phyloP scores from a whole-genome alignment of 352 stramenopile genomes.

The Pythium pectinolyticum region DNA sequence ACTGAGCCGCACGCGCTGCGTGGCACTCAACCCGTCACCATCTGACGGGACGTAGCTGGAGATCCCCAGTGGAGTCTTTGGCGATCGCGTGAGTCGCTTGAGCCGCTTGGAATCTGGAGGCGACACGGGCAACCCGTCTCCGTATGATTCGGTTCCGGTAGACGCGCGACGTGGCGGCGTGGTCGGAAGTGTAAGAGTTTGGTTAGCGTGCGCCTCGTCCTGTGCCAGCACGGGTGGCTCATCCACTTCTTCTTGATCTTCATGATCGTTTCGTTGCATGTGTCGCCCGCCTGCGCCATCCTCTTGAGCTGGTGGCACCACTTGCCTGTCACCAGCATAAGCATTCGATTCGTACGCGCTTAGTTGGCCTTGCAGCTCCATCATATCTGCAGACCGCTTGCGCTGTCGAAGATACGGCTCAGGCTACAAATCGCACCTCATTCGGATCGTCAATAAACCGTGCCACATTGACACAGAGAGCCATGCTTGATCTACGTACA shows the following conservation, averaged over 20 bases:
- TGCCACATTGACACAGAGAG: no score
- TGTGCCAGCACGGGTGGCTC: conserved; percentile 8
- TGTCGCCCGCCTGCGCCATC: no score
- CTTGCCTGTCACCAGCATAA: neutral
- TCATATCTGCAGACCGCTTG: conserved; percentile 30
- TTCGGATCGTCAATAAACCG: no score
- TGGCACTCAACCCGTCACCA: conserved; percentile 44
- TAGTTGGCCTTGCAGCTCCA: conserved; percentile 14
- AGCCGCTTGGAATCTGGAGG: conserved; percentile 23
- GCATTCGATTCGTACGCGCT: neutral
- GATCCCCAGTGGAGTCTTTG: conserved; percentile 55
- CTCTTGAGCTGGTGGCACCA: no score
- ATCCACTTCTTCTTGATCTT: conserved; percentile 14
- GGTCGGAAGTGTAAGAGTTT: neutral
- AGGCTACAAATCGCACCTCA: conserved; percentile 9
- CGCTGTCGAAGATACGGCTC: conserved; percentile 20
- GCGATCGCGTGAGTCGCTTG: conserved; percentile 26
- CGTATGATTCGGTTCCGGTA: neutral
- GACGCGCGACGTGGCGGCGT: conserved; percentile 12
- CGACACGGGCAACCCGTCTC: conserved; percentile 8
- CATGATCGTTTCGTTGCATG: no score
- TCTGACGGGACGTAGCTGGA: conserved; percentile 33
- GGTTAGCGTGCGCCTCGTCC: neutral
- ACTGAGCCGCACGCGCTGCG: conserved; percentile 60
- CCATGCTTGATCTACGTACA: neutral